Base-by-base conservation (phyloP, 129 eudicot species). In the Smallanthus sonchifolius region DNA sequence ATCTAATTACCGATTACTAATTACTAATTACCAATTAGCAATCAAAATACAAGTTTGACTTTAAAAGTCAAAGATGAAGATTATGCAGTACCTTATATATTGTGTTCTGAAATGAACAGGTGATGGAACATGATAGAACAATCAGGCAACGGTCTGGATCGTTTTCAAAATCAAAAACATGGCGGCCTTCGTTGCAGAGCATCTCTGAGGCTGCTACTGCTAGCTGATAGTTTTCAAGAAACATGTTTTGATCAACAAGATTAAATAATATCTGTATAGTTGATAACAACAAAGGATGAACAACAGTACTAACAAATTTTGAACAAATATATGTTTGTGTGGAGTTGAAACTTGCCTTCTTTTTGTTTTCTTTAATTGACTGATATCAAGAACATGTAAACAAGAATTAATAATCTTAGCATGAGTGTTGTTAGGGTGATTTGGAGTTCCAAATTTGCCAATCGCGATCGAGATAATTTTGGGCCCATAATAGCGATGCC, bases 161-260 rank as follows among this genome's bases (percentile, higher is more conserved):
- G 42, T 73, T 76, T 73, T 81, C 90, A 71, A 86, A 83, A 69
- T 78, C 91, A 42, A 93, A 82, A 84, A 79, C 96, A 74, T 93
- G 98, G 98, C 86, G 91, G 66, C 98, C 98, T 3, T 84, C 88
- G 10, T 77, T 93, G 79, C 88, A 90, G 75, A 93, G 98, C 74
- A 93, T 93, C 44, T 90, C 98, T 16, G 98, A 93, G 82, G 77
- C 92, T 70, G 85, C 69, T 13, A 86, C 90, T 66, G 86, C 66
- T n/a, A 87, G 82, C 43, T 82, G 81, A 82, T 75, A 17, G 17
- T 59, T 40, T 13, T 37, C 42, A 24, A 15, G 42, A 51, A 49
- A 43, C 75, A 60, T 47, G 28, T 55, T 65, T 49, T 39, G 45
- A 52, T 70, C 75, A 60, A 78, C 51, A 71, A 37, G 80, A 80